Conservation (phyloP, 2,329 filamentous ascomycete genomes). For the Hypocrella siamensis region DNA sequence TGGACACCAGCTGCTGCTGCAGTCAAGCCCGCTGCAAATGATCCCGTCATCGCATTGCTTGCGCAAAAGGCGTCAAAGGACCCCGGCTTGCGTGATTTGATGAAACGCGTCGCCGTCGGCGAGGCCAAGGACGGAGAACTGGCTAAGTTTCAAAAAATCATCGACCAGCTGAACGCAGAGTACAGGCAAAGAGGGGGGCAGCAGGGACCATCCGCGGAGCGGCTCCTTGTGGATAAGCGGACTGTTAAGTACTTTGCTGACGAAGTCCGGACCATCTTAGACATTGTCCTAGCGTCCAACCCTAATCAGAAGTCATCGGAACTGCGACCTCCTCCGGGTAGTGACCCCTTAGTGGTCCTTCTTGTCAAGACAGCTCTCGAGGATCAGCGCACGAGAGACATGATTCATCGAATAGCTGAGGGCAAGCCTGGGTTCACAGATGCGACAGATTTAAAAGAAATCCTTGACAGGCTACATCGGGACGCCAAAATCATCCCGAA, state of each 20-base stretch:
- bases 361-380: constrained; percentile 43
- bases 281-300: constrained; percentile 43
- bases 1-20: constrained; percentile 2
- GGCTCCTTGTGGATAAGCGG: constrained; percentile 36
- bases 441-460: constrained; percentile 35
- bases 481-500: constrained; percentile 21
- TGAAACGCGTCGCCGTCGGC: constrained; percentile 70
- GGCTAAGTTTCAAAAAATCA: constrained; percentile 63
- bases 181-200: constrained; percentile 35
- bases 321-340: constrained; percentile 34
- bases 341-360: constrained; percentile 39
- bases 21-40: constrained; percentile 23
- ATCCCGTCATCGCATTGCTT: constrained; percentile 68
- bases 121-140: constrained; percentile 57
- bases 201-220: constrained; percentile 37
- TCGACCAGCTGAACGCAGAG: constrained; percentile 57
- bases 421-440: constrained; percentile 34
- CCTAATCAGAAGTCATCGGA: constrained; percentile 37
- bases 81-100: constrained; percentile 56
- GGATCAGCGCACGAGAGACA: constrained; percentile 28
- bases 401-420: constrained; percentile 38
- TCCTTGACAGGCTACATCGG: constrained; percentile 31
- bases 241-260: constrained; percentile 45
- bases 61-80: constrained; percentile 63
- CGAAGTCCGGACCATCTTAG: constrained; percentile 40